These are phyloP conservation scores for Dictyostelium firmibasis DNA, from an alignment of 78 protist species.

Conservation along the genomic window DNA sequence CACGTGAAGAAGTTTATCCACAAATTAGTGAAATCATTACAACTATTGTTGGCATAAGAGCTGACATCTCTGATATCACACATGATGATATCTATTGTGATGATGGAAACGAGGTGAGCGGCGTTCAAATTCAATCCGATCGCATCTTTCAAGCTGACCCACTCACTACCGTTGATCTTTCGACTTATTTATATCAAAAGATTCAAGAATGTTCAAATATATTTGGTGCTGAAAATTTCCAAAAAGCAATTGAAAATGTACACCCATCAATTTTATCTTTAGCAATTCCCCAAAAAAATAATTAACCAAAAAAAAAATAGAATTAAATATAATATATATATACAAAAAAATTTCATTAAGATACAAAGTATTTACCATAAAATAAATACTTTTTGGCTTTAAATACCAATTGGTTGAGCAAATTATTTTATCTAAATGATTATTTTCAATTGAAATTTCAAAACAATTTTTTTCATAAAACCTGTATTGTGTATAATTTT, in stretches of 20 bases:
- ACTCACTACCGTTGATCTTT: neutral
- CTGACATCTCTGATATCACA: conserved; percentile 1
- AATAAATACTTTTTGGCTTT: too few species aligned
- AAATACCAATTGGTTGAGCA: too few species aligned
- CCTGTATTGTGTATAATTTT: too few species aligned
- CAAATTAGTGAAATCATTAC: neutral
- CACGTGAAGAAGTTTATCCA: neutral
- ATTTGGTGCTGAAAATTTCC: neutral
- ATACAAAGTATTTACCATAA: too few species aligned
- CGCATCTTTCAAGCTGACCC: neutral
- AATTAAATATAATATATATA: too few species aligned
- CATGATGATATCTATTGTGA: neutral
- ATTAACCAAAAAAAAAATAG: too few species aligned
- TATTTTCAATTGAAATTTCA: too few species aligned
- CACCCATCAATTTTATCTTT: conserved; percentile 35
- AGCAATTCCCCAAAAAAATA: neutral
- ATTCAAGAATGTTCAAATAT: conserved; percentile 35
- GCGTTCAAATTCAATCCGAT: neutral
- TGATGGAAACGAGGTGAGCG: conserved; percentile 13
- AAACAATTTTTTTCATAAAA: too few species aligned
- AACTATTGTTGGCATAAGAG: conserved; percentile 23
- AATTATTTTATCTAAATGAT: too few species aligned
- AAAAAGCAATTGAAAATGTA: neutral
- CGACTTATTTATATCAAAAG: conserved; percentile 22
- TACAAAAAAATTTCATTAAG: too few species aligned